phyloP scores from a whole-genome alignment of 1,284 basidiomycete species.

The Pholiota adiposa region DNA sequence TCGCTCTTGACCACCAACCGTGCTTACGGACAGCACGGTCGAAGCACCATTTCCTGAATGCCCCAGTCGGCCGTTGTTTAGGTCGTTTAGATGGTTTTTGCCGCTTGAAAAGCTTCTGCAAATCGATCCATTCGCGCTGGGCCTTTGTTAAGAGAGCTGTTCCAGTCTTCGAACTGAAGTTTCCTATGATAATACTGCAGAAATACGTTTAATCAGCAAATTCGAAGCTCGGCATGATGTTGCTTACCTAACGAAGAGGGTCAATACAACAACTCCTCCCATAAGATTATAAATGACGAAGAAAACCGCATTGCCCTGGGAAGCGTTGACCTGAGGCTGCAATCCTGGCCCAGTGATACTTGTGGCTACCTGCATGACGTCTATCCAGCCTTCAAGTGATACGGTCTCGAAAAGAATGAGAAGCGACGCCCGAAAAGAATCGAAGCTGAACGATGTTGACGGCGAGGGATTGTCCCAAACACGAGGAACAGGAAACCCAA shows the following conservation, averaged over 20 bases:
- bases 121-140: conserved; percentile 96
- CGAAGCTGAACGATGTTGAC: conserved; percentile 90
- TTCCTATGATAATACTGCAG: conserved; percentile 90
- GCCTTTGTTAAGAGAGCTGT: conserved; percentile 83
- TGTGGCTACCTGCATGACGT: conserved; percentile 87
- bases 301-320: conserved; percentile 88
- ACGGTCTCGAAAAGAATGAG: conserved; percentile 98
- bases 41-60: conserved; percentile 86
- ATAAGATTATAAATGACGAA: conserved; percentile 94
- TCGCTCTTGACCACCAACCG: conserved; percentile 89
- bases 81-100: conserved; percentile 89
- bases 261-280: conserved; percentile 90
- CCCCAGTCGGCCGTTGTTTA: conserved; percentile 56
- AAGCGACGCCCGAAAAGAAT: conserved; percentile 84
- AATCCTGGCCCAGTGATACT: conserved; percentile 72
- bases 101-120: conserved; percentile 87
- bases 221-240: background rate
- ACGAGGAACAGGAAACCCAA: conserved; percentile 79
- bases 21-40: conserved; percentile 90
- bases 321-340: conserved; percentile 76
- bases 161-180: conserved; percentile 88
- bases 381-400: conserved; percentile 94
- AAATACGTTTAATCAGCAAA: conserved; percentile 19
- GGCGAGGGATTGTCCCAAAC: conserved; percentile 89
- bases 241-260: conserved; percentile 83